Conservation (phyloP, 495 filamentous ascomycete species). For the Penicillium diatomitis region DNA sequence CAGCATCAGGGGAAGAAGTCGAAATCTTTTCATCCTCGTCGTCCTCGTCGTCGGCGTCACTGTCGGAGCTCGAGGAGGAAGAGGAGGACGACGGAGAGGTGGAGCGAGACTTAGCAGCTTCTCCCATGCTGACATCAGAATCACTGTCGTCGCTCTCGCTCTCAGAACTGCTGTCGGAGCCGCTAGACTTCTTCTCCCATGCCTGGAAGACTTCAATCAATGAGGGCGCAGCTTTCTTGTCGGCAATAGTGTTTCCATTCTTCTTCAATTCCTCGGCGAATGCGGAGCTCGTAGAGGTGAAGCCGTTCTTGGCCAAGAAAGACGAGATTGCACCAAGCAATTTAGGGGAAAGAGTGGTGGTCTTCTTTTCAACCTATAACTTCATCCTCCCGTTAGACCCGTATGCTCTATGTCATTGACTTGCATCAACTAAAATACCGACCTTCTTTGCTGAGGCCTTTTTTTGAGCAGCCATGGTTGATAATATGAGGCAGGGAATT, state of each 20-base stretch:
- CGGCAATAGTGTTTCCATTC: conserved; percentile 15
- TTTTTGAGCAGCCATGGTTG: conserved; percentile 27
- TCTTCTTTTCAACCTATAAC: conserved; percentile 4
- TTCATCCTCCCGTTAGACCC: background rate
- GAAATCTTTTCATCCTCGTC: conserved; percentile 41
- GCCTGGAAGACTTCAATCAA: conserved; percentile 42
- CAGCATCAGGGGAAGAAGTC: conserved; percentile 19
- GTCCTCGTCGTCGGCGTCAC: conserved; percentile 53
- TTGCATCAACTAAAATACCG: background rate
- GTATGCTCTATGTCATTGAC: background rate
- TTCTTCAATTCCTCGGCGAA: conserved; percentile 46
- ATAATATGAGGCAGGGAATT: background rate
- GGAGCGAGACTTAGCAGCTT: conserved; percentile 32
- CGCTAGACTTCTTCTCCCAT: conserved; percentile 29
- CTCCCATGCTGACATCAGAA: conserved; percentile 52
- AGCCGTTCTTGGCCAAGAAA: conserved; percentile 59
- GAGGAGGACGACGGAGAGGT: conserved; percentile 38
- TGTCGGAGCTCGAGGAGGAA: conserved; percentile 47
- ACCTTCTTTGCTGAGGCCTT: conserved; percentile 32
- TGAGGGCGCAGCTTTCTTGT: conserved; percentile 33
- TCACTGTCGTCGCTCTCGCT: conserved; percentile 27
- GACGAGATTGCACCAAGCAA: conserved; percentile 56
- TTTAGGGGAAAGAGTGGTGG: conserved; percentile 36
- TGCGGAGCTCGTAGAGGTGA: conserved; percentile 45
- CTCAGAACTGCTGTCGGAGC: conserved; percentile 7